Evolutionary conservation across 495 filamentous ascomycete genomes (phyloP).

Genomic region (Aspergillus mulundensis): DNA sequence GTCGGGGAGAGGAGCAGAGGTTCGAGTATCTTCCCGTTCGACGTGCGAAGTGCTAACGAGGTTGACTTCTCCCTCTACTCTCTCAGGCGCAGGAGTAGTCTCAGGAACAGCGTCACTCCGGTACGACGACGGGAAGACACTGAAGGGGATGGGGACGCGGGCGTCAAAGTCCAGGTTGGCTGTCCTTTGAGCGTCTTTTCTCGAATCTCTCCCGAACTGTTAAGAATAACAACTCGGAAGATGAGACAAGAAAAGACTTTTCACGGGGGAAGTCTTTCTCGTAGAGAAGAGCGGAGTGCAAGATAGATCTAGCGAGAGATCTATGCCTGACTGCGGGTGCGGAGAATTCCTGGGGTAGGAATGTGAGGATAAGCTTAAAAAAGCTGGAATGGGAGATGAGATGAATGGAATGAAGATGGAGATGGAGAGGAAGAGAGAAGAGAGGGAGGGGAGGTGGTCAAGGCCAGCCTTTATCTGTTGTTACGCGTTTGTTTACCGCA

Average conservation of each 20-base stretch:
- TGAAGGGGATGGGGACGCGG: conserved; percentile 97
- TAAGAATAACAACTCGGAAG: conserved; percentile 69
- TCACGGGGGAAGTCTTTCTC: conserved; percentile 42
- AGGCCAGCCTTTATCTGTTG: conserved; percentile 1
- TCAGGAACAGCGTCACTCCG: conserved; percentile 82
- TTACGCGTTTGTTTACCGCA: conserved; percentile 27
- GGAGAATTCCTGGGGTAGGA: conserved; percentile 20
- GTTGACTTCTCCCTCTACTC: conserved; percentile 86
- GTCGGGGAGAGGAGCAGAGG: conserved; percentile 63
- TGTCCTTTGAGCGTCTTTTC: conserved; percentile 79
- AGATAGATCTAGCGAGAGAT: conserved; percentile 22
- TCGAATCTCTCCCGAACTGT: conserved; percentile 89
- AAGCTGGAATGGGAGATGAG: conserved; percentile 16
- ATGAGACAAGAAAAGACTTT: conserved; percentile 86
- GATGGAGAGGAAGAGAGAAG: conserved; percentile 15
- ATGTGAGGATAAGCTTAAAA: conserved; percentile 29
- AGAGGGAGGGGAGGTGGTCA: conserved; percentile 10
- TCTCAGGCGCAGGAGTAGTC: conserved; percentile 60
- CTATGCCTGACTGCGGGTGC: conserved; percentile 12
- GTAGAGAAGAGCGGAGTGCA: conserved; percentile 15
- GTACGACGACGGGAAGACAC: conserved; percentile 99
- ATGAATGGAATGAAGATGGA: conserved; percentile 17
- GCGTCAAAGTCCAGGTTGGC: conserved; percentile 99
- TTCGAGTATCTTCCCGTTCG: conserved; percentile 89
- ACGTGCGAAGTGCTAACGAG: conserved; percentile 70